These are phyloP conservation scores for Mariannaea sp. DNA, from an alignment of 2,329 filamentous ascomycete species.

Conservation along the genomic window DNA sequence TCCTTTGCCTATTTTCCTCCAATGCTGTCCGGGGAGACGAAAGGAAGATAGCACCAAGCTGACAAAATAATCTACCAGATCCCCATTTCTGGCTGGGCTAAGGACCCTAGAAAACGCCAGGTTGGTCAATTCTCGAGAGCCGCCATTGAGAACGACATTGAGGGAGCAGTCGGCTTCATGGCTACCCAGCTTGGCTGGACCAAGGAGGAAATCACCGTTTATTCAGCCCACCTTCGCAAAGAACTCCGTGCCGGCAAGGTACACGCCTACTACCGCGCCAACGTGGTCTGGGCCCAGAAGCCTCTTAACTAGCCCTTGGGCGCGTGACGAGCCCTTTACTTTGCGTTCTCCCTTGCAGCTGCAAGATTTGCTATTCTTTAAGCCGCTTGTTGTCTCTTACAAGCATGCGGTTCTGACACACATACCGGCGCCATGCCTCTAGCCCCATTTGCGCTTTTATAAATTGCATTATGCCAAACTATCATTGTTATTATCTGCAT, in stretches of 20 bases:
- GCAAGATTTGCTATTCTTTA: no score
- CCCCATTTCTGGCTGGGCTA: constrained; percentile 49
- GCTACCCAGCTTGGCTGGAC: constrained; percentile 42
- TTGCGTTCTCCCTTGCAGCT: no score
- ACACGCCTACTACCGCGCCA: constrained; percentile 35
- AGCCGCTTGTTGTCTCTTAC: no score
- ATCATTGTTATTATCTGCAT: no score
- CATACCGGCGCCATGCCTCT: no score
- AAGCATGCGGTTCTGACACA: no score
- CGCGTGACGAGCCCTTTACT: no score
- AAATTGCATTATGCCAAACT: no score
- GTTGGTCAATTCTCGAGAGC: constrained; percentile 43
- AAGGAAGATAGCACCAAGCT: not conserved
- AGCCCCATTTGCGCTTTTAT: no score
- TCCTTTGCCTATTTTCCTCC: not conserved
- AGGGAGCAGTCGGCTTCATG: constrained; percentile 40
- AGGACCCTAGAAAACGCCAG: constrained; percentile 40
- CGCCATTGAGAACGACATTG: constrained; percentile 42
- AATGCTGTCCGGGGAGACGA: not conserved
- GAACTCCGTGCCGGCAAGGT: constrained; percentile 30
- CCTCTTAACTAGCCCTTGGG: no score
- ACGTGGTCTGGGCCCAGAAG: constrained; percentile 37
- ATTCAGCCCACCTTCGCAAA: constrained; percentile 40
- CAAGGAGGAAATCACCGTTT: constrained; percentile 38
- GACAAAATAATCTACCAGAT: constrained; percentile 27